Conservation (phyloP, 1,284 basidiomycete genomes). For the Ceratobasidium papillatum region DNA sequence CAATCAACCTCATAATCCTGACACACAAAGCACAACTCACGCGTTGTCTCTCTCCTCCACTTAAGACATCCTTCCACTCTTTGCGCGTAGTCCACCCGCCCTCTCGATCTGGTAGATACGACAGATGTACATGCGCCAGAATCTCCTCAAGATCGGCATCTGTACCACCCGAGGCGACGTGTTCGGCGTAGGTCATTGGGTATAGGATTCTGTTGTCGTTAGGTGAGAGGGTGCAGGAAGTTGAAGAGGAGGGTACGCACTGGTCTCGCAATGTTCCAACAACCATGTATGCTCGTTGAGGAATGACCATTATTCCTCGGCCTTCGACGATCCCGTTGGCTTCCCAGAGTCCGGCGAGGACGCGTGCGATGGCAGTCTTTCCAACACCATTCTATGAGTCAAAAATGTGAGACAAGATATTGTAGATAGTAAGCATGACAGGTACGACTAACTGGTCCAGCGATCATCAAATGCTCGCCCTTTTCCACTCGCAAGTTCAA, state of each 20-base stretch:
- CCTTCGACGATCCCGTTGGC: slow-evolving; percentile 60
- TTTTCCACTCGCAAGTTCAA: slow-evolving; percentile 75
- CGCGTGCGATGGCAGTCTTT: slow-evolving; percentile 91
- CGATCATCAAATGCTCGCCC: slow-evolving; percentile 93
- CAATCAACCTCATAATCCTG: not conserved
- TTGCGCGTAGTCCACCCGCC: slow-evolving; percentile 91
- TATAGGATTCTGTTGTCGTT: slow-evolving; percentile 67
- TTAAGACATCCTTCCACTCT: slow-evolving; percentile 95
- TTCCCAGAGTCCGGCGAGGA: slow-evolving; percentile 90
- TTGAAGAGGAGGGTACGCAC: slow-evolving; percentile 53
- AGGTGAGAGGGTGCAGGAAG: not conserved
- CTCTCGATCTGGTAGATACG: slow-evolving; percentile 86
- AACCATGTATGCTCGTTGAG: slow-evolving; percentile 92
- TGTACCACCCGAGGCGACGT: slow-evolving; percentile 69
- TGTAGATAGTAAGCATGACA: too few species aligned
- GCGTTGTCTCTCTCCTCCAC: slow-evolving; percentile 95
- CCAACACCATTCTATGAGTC: slow-evolving; percentile 88
- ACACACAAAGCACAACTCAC: slow-evolving; percentile 55
- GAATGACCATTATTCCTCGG: slow-evolving; percentile 83
- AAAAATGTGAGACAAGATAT: too few species aligned
- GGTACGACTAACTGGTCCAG: slow-evolving; percentile 67
- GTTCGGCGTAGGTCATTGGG: slow-evolving; percentile 84
- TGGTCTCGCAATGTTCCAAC: slow-evolving; percentile 89
- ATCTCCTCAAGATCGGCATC: slow-evolving; percentile 77
- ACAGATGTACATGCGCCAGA: slow-evolving; percentile 81